Conservation (phyloP, 257 asterid genomes). For the Forsythia suspensa region DNA sequence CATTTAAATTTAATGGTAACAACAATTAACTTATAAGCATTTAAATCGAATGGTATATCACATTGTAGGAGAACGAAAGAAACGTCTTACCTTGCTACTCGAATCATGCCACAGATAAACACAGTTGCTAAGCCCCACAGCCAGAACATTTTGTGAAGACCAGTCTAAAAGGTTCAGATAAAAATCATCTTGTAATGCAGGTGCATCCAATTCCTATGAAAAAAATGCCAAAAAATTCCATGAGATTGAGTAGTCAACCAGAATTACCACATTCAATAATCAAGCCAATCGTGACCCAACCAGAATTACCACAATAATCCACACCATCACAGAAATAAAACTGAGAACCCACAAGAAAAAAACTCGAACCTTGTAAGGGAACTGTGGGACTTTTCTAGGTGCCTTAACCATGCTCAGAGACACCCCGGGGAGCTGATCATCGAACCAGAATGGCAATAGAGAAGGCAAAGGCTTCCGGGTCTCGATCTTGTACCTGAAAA, state of each 20-base stretch:
- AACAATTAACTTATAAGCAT: too few species aligned
- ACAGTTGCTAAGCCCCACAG: slow-evolving; percentile 89
- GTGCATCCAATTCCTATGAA: slow-evolving; percentile 85
- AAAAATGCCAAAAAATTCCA: background rate
- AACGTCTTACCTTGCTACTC: slow-evolving; percentile 74
- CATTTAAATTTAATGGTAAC: too few species aligned
- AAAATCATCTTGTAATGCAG: slow-evolving; percentile 90
- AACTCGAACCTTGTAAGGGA: slow-evolving; percentile 72
- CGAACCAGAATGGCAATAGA: slow-evolving; percentile 69
- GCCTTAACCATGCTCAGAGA: slow-evolving; percentile 72
- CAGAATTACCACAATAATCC: too few species aligned
- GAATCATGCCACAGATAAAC: slow-evolving; percentile 94
- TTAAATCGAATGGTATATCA: background rate
- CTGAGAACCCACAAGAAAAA: background rate
- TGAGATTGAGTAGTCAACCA: background rate
- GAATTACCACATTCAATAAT: background rate
- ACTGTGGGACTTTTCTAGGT: slow-evolving; percentile 76
- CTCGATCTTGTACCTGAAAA: slow-evolving; percentile 78
- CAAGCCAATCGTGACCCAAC: too few species aligned
- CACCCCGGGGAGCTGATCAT: slow-evolving; percentile 79
- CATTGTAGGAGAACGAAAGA: slow-evolving; percentile 1
- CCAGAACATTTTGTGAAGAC: slow-evolving; percentile 83
- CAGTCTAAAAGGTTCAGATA: slow-evolving; percentile 94
- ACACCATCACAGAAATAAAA: background rate
- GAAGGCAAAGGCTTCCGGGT: slow-evolving; percentile 60